Base-by-base conservation (phyloP, 805 yeast genomes). In the Starmerella ratchasimensis region DNA sequence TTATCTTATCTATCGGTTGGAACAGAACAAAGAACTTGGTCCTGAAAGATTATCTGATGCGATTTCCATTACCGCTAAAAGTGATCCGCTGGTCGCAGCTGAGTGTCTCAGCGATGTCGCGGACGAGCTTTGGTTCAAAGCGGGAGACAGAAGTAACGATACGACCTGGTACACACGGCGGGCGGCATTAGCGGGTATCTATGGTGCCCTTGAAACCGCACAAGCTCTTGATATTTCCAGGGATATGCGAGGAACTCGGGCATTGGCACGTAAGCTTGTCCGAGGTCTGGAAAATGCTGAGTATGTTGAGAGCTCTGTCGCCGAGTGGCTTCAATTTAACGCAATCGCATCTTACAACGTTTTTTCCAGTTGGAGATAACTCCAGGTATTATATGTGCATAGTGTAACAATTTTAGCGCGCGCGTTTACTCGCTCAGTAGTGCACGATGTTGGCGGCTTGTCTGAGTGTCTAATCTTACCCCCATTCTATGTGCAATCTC, bases 141-240 rank as follows among this genome's bases (percentile, higher is more conserved):
- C 94, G 0, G 90, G 86, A 9, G 96, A 86, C 54, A 52, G 58
- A 37, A 70, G 90, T 16, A 74, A 61, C 15, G 94, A 83, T 56
- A 76, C 80, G 55, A 78, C 82, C 3, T 88, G 98, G 98, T 88
- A 88, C 57, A 64, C 93, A n/a, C 80, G 84, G 53, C 65, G 98
- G 46, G 61, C 78, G 13, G 69, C 80, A 7, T 54, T 88, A 13
- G 69, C 80, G 18, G 65, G 79, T 2, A 68, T 79, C 2, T 82
- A 80, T 56, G 79, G 80, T 2, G 71, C 77, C 27, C 43, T 55
- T 28, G 96, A 88, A 56, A 60, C 82, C 44, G 82, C 71, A 61
- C 79, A 78, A 90, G 62, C 81, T 31, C 76, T 70, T 48, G 96
- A 88, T 56, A 63, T 62, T 17, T 74, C 88, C 16, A 50, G 54